Base-by-base conservation (phyloP, 352 stramenopile genomes). In the Phytophthora lateralis region DNA sequence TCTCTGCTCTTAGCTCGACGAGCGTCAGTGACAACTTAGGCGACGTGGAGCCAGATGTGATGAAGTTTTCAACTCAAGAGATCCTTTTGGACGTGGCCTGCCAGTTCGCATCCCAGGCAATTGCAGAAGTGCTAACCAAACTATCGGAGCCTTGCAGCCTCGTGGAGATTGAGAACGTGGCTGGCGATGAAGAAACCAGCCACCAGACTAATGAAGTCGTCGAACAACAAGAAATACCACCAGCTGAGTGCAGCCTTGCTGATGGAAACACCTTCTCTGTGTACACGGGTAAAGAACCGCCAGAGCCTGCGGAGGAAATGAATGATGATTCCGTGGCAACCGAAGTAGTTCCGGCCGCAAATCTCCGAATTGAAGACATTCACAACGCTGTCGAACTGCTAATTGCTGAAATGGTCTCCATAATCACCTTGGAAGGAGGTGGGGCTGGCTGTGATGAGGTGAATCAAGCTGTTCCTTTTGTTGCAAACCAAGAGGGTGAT, bases 71-170 rank as follows among this genome's bases (percentile, higher is more conserved):
- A 20, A 42, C 51, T 24, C 44, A 58, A 39, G 45, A 63, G 15
- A 55, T 71, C 30, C 27, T 63, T 2, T 46, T 51, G 5, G n/a
- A 21, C 11, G 17, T 64, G 10, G 51, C 63, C 9, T 44, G 29
- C 12, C 3, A 55, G 15, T 67, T 63, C 14, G 45, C 50, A 6
- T 55, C 44, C 5, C 57, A 67, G n/a, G 27, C 35, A 1, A 71
- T 68, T 38, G 32, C 50, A 38, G 57, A 55, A 68, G 58, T 53
- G 17, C 45, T 71, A 8, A 26, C 34, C 14, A 45, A 60, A 35
- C 35, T 63, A 18, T 29, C 39, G 6, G 44, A 59, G 6, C 35
- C 39, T 29, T 42, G 2, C 5, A 10, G 17, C 42, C 12, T 18
- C 6, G 5, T n/a, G n/a, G 26, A 34, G 9, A 14, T 32, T 15